These are phyloP conservation scores for Aspergillus sp. DNA, from an alignment of 2,329 filamentous ascomycete genomes.

Conservation along the genomic window DNA sequence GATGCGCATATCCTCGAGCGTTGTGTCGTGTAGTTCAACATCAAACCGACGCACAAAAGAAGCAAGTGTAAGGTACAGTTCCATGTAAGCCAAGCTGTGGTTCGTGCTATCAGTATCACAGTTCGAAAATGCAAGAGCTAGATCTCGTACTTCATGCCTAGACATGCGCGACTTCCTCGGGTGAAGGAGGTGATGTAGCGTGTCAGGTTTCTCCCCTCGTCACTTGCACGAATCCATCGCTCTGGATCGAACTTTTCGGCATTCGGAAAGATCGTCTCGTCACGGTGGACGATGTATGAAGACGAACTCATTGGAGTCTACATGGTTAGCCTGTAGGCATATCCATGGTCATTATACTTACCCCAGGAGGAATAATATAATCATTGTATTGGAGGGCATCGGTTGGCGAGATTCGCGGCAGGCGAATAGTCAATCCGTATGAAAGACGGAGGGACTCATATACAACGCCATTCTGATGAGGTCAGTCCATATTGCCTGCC, in stretches of 20 bases:
- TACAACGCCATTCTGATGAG: conserved; percentile 8
- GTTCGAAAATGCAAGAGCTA: background rate
- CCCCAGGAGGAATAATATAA: conserved; percentile 25
- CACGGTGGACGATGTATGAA: conserved; percentile 27
- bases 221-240: conserved; percentile 27
- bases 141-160: conserved; percentile 38
- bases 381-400: conserved; percentile 11
- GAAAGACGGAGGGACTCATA: conserved; percentile 12
- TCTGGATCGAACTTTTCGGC: conserved; percentile 30
- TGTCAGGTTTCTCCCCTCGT: conserved; percentile 28
- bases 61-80: conserved; percentile 29
- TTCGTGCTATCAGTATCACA: background rate
- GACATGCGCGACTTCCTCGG: conserved; percentile 41
- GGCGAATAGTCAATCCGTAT: conserved; percentile 4
- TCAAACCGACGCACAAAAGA: conserved; percentile 24
- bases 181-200: conserved; percentile 34
- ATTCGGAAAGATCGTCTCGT: conserved; percentile 30
- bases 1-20: conserved; percentile 22
- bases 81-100: conserved; percentile 28
- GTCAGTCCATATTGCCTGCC: background rate
- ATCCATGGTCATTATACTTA: conserved; percentile 7
- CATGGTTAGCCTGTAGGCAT: background rate
- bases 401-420: conserved; percentile 7
- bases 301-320: conserved; percentile 35
- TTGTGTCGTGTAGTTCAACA: conserved; percentile 3